Evolutionary conservation across 139 green algal species (phyloP).

Genomic region (Nannochloris sp.): DNA sequence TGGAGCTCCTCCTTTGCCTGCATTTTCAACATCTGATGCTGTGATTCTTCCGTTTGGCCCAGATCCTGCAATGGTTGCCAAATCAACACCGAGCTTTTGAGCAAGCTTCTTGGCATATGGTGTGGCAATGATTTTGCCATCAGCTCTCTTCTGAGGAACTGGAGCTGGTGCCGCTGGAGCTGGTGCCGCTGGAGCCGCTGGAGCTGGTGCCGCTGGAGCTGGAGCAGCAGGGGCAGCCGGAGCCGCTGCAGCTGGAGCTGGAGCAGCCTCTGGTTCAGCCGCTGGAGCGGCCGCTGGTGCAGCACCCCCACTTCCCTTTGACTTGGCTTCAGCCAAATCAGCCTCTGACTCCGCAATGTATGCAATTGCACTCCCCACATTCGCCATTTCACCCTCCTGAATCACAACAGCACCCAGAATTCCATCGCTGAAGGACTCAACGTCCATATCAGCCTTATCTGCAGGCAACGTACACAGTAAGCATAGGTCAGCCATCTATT

Average conservation of each 20-base stretch:
- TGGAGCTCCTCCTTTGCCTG: conserved; percentile 27
- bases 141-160: conserved; percentile 22
- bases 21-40: conserved; percentile 80
- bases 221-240: conserved; percentile 37
- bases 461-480: conserved; percentile 14
- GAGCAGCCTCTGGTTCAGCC: background rate
- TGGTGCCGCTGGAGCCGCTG: conserved; percentile 23
- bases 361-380: conserved; percentile 85
- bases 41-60: conserved; percentile 91
- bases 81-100: conserved; percentile 85
- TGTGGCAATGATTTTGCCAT: conserved; percentile 82
- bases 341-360: conserved; percentile 91
- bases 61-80: conserved; percentile 65
- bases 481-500: background rate
- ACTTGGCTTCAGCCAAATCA: conserved; percentile 89
- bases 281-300: too few relatives aligned
- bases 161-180: conserved; percentile 22
- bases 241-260: conserved; percentile 10
- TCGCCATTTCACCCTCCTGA: conserved; percentile 73
- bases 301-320: conserved; percentile 48
- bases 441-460: conserved; percentile 99
- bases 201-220: conserved; percentile 20
- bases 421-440: conserved; percentile 90
- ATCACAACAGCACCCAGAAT: conserved; percentile 80
- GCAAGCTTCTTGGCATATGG: conserved; percentile 98